Evolutionary conservation across 345 rosid genomes (phyloP).

Genomic region (Iberis pinnata): DNA sequence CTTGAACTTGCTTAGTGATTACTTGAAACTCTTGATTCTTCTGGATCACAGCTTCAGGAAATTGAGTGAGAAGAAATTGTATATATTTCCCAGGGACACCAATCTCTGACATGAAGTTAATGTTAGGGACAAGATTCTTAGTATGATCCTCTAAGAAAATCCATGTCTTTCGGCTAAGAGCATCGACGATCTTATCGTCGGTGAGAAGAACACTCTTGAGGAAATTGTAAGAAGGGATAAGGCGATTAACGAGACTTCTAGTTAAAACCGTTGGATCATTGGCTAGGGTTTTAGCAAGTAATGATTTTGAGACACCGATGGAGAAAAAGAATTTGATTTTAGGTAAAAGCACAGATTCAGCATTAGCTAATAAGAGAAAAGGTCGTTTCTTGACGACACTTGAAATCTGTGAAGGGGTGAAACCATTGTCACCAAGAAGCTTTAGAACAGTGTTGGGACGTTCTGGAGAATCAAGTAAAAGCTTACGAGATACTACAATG

Average conservation of each 20-base stretch:
- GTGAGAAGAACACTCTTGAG: constrained; percentile 32
- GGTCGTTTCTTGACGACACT: constrained; percentile 37
- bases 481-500: constrained; percentile 21
- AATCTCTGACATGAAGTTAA: constrained; percentile 25
- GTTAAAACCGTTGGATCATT: constrained; percentile 31
- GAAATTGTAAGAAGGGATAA: constrained; percentile 36
- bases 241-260: constrained; percentile 33
- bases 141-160: constrained; percentile 36
- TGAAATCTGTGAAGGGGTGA: constrained; percentile 32
- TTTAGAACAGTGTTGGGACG: constrained; percentile 34
- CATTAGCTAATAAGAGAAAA: constrained; percentile 23
- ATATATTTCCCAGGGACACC: constrained; percentile 38
- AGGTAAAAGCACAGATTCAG: constrained; percentile 33
- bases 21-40: constrained; percentile 28
- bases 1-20: constrained; percentile 32
- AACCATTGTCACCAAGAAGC: constrained; percentile 35
- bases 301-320: constrained; percentile 31
- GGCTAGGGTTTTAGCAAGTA: constrained; percentile 28
- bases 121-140: constrained; percentile 39
- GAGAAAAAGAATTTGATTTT: constrained; percentile 37
- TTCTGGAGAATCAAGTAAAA: constrained; percentile 26
- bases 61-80: constrained; percentile 38
- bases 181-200: constrained; percentile 32
- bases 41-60: constrained; percentile 44
- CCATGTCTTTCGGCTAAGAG: constrained; percentile 37